A percentile compares a stretch with the other conserved stretches of the same genome.
Conservation (phyloP, 371 early-diverging fungal genomes). For the Mucor indicus region DNA sequence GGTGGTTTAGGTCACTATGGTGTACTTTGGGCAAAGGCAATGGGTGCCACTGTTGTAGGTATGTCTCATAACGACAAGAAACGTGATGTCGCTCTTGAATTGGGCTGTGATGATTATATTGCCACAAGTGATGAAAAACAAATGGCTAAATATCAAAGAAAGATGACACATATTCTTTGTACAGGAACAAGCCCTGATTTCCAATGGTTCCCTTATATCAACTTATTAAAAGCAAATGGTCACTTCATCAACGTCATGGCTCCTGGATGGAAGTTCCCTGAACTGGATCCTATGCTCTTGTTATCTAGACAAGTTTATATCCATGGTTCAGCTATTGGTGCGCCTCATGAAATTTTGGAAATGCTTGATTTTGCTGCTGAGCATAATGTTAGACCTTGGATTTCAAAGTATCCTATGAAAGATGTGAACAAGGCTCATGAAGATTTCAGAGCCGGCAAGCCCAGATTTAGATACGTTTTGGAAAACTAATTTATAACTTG, state of each 20-base stretch:
- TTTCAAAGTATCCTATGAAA: constrained; percentile 54
- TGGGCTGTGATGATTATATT: constrained; percentile 42
- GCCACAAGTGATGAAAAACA: constrained; percentile 29
- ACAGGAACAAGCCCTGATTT: constrained; percentile 24
- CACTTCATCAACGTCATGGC: constrained; percentile 54
- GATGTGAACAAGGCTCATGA: constrained; percentile 59
- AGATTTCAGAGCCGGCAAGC: constrained; percentile 53
- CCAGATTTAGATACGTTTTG: constrained; percentile 62
- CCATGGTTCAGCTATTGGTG: constrained; percentile 65
- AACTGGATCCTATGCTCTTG: neutral
- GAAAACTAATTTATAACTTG: too few species aligned
- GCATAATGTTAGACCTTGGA: constrained; percentile 57
- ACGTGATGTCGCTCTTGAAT: constrained; percentile 29
- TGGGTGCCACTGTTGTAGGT: constrained; percentile 3
- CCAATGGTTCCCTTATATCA: constrained; percentile 23
- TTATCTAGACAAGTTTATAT: constrained; percentile 36
- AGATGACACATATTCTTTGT: constrained; percentile 30
- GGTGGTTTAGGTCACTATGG: constrained; percentile 71
- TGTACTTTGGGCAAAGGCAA: constrained; percentile 28
- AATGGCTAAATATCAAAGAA: constrained; percentile 44
- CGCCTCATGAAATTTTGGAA: constrained; percentile 38
- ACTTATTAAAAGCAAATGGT: constrained; percentile 43
- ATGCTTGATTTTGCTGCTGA: constrained; percentile 69
- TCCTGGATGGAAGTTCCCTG: constrained; percentile 44
- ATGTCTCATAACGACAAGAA: constrained; percentile 24